These are phyloP conservation scores for Colletotrichum cordylinicola DNA, from an alignment of 2,329 filamentous ascomycete species.

Conservation along the genomic window DNA sequence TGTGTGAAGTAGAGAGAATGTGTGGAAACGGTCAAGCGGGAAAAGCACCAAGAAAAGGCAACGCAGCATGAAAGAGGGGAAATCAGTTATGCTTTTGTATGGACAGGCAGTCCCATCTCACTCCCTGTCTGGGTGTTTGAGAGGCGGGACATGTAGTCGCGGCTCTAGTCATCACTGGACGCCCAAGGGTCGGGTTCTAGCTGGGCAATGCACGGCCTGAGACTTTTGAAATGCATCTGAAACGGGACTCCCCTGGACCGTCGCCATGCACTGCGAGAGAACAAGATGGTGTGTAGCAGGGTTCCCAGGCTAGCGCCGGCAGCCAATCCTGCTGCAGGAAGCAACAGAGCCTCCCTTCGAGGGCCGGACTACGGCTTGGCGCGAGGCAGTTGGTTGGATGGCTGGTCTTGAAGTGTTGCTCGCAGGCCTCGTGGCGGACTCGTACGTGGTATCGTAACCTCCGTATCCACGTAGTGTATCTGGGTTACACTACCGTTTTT, in stretches of 20 bases:
- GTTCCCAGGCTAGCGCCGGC: background rate
- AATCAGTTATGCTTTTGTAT: conserved; percentile 21
- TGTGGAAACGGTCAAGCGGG: conserved; percentile 6
- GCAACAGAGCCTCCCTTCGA: conserved; percentile 11
- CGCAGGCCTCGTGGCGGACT: conserved; percentile 4
- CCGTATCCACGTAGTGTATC: background rate
- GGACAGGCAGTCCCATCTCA: conserved; percentile 16
- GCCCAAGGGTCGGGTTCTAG: conserved; percentile 6
- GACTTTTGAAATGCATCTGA: conserved; percentile 39
- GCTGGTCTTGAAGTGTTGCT: background rate
- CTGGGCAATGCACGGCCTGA: conserved; percentile 25
- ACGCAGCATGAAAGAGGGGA: conserved; percentile 19
- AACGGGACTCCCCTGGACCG: conserved; percentile 35
- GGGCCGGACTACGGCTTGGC: conserved; percentile 2
- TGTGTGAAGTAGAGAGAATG: background rate
- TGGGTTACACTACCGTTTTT: background rate
- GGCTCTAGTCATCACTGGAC: conserved; percentile 17
- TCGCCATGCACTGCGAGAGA: conserved; percentile 27
- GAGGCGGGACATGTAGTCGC: conserved; percentile 18
- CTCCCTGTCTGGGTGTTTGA: conserved; percentile 14
- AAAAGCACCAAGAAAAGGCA: conserved; percentile 15
- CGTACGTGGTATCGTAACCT: background rate
- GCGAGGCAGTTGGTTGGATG: background rate
- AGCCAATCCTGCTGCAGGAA: conserved; percentile 22
- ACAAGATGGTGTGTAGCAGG: conserved; percentile 21